Percentiles rank a stretch among this genome's conserved stretches.
Conservation (phyloP, 2,329 filamentous ascomycete genomes). For the Zalaria obscura region DNA sequence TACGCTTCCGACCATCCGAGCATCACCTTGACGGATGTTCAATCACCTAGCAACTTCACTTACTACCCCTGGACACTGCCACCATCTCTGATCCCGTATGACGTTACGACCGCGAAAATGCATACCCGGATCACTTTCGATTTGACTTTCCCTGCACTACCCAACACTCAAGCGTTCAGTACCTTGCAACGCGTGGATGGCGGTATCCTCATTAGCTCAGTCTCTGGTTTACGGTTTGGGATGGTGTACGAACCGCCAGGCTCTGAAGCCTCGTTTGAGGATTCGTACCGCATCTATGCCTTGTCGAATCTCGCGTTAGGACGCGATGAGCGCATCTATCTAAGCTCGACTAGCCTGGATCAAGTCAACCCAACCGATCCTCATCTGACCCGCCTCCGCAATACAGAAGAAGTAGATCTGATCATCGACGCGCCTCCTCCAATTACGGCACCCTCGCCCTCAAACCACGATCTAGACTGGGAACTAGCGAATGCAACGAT, state of each 20-base stretch:
- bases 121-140: constrained; percentile 58
- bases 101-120: constrained; percentile 66
- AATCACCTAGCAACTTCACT: constrained; percentile 60
- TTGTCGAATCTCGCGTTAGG: constrained; percentile 72
- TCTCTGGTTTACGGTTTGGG: constrained; percentile 47
- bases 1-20: constrained; percentile 40
- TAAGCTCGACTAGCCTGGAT: constrained; percentile 53
- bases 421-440: constrained; percentile 40
- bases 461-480: background rate
- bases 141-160: constrained; percentile 47
- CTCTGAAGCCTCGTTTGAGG: constrained; percentile 23
- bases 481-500: background rate
- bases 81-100: constrained; percentile 52
- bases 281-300: constrained; percentile 58
- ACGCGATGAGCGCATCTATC: constrained; percentile 73
- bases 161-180: constrained; percentile 28
- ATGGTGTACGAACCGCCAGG: constrained; percentile 46
- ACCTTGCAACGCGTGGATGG: constrained; percentile 43
- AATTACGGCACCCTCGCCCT: background rate
- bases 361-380: constrained; percentile 67
- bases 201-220: constrained; percentile 45
- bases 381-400: constrained; percentile 66
- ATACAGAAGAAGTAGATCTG: constrained; percentile 59
- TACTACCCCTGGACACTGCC: constrained; percentile 93
- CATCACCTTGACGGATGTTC: constrained; percentile 38